These are phyloP conservation scores for Colletotrichum sp. DNA, from an alignment of 2,329 filamentous ascomycete species.

Conservation along the genomic window DNA sequence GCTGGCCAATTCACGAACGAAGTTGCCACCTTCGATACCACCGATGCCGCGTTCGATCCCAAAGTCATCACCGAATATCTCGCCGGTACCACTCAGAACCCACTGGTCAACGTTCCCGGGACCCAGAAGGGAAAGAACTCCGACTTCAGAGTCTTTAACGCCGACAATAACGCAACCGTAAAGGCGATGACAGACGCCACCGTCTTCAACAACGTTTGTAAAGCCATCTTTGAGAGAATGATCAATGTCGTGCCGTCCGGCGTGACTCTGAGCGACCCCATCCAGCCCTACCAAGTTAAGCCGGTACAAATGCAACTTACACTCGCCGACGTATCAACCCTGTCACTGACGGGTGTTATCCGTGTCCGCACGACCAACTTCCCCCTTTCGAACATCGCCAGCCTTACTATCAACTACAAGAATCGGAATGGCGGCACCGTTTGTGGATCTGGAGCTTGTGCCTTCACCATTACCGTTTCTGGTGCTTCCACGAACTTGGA, in stretches of 20 bases:
- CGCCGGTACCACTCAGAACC: constrained; percentile 56
- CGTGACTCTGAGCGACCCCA: constrained; percentile 55
- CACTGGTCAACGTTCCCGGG: constrained; percentile 58
- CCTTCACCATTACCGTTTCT: constrained; percentile 48
- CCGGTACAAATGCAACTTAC: constrained; percentile 62
- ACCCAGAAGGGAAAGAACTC: constrained; percentile 50
- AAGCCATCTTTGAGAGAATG: constrained; percentile 61
- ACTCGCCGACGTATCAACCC: constrained; percentile 50
- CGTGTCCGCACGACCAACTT: constrained; percentile 59
- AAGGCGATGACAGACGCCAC: constrained; percentile 46
- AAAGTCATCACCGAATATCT: constrained; percentile 63
- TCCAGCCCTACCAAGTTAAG: constrained; percentile 64
- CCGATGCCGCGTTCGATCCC: constrained; percentile 57
- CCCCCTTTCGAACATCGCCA: constrained; percentile 44
- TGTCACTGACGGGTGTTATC: constrained; percentile 60
- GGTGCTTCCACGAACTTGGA: constrained; percentile 62
- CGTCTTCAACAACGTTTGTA: constrained; percentile 53
- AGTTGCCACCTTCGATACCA: constrained; percentile 51
- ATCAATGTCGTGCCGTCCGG: constrained; percentile 62
- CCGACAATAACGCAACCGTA: constrained; percentile 62
- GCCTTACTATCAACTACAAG: constrained; percentile 59
- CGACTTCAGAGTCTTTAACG: constrained; percentile 60
- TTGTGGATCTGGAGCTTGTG: constrained; percentile 47
- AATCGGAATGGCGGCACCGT: constrained; percentile 53
- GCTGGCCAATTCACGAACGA: constrained; percentile 46